Percentiles rank a stretch among this genome's conserved stretches.
These are phyloP conservation scores for Gentiana dahurica DNA, from an alignment of 257 asterid genomes.

Conservation along the genomic window DNA sequence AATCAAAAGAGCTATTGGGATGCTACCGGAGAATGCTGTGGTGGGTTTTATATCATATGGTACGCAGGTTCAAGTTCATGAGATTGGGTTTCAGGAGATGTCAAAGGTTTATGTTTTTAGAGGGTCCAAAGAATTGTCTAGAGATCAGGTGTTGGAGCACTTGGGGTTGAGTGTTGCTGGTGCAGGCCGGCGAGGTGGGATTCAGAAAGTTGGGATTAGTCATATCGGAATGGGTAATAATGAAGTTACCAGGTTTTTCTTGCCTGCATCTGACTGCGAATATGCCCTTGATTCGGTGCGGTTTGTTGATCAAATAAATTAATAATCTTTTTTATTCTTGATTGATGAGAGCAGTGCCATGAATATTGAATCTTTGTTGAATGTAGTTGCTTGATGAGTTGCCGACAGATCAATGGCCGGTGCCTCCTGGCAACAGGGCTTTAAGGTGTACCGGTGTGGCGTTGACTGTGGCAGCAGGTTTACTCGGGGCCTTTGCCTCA, in stretches of 20 bases:
- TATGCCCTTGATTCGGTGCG: constrained; percentile 64
- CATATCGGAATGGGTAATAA: constrained; percentile 21
- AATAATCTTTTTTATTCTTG: neutral
- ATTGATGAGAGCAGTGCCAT: too few relatives aligned
- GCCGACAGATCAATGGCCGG: constrained; percentile 80
- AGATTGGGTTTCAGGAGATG: constrained; percentile 84
- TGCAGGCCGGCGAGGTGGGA: constrained; percentile 31
- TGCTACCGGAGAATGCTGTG: constrained; percentile 89
- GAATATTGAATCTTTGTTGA: neutral
- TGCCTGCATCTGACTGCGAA: constrained; percentile 91
- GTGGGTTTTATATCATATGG: constrained; percentile 93
- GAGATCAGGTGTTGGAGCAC: constrained; percentile 91
- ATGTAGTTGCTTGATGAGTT: constrained; percentile 86
- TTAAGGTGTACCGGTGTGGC: constrained; percentile 92
- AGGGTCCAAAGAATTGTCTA: constrained; percentile 70
- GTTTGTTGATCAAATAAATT: neutral
- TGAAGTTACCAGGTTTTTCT: constrained; percentile 62
- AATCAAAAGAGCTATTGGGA: constrained; percentile 68
- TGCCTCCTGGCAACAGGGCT: constrained; percentile 71
- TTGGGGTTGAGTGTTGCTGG: constrained; percentile 45
- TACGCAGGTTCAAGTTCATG: constrained; percentile 96
- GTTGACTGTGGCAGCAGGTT: constrained; percentile 81
- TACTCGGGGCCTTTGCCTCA: constrained; percentile 72
- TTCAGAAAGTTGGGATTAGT: constrained; percentile 53
- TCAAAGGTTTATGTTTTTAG: constrained; percentile 75